Evolutionary conservation across 1,284 basidiomycete species (phyloP), one percentile per base, ranked within the genome.

Genomic region (Pholiota adiposa): DNA sequence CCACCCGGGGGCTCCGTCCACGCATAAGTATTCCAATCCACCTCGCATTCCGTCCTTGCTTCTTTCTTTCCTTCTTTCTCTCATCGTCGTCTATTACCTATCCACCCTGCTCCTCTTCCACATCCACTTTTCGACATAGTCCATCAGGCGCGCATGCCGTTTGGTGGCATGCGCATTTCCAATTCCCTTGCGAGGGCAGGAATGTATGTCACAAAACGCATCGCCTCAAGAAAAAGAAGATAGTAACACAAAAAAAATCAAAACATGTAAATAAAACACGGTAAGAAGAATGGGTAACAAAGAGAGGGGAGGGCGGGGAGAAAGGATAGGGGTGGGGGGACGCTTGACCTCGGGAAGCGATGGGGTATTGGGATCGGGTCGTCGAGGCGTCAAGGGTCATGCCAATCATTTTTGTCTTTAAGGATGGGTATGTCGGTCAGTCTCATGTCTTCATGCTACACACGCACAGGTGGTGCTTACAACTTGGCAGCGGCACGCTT

Each of bases 401-500:
- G 46, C 16, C 23, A 53, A 40, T 53, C 38, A 53, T n/a, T n/a
- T n/a, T 53, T 53, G 51, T 31, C 51, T 53, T 53, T 41, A 41
- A 41, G 41, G 27, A 43, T 4, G 40, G 36, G 34, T 38, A 38
- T 4, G 36, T 38, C 36, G 6, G 34, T 18, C 51, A 51, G 29
- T 38, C 8, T 53, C 51, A 40, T 36, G 25, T 34, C 16, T 31
- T 25, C 40, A 41, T 29, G 36, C n/a, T 31, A 11, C 14, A 31
- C 21, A 12, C 29, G 38, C 40, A 41, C 19, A 43, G 41, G 12
- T 12, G 44, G 31, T 56, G 54, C 44, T 56, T 49, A 56, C 54
- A 56, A 44, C 54, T 56, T 56, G 34, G 34, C 46, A 9, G 38
- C 16, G 5, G 54, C 54, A 12, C 68, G 60, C 21, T 66, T 64